Evolutionary conservation across 2,329 filamentous ascomycete genomes (phyloP).

Genomic region (Byssothecium circinans): DNA sequence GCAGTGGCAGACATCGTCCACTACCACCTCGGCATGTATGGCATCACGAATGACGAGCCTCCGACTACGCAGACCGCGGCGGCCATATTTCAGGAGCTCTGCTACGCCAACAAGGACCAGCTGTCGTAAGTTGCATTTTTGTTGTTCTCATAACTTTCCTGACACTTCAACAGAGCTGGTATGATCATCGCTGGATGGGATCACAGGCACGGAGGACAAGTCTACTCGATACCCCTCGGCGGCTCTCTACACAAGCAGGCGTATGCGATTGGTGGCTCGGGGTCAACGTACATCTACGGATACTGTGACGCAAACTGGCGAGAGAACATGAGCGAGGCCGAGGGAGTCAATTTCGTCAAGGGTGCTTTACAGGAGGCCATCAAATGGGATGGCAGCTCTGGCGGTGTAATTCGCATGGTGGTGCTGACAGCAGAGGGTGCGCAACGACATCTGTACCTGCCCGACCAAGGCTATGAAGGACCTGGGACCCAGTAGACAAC

Average conservation of each 20-base stretch:
- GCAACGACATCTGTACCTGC: conserved; percentile 91
- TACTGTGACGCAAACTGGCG: conserved; percentile 97
- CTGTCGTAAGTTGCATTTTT: conserved; percentile 65
- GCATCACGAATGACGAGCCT: conserved; percentile 82
- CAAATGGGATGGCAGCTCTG: conserved; percentile 99
- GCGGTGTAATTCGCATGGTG: conserved; percentile 97
- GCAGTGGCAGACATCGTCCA: conserved; percentile 97
- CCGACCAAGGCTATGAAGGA: conserved; percentile 79
- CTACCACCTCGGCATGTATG: conserved; percentile 92
- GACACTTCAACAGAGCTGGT: conserved; percentile 67
- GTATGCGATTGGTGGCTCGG: conserved; percentile 93
- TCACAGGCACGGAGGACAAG: conserved; percentile 89
- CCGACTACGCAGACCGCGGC: conserved; percentile 95
- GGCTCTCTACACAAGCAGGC: conserved; percentile 97
- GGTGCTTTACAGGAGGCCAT: conserved; percentile 89
- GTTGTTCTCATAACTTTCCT: conserved; percentile 9
- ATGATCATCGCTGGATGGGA: conserved; percentile 99
- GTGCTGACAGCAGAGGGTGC: conserved; percentile 89
- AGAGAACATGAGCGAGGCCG: conserved; percentile 89
- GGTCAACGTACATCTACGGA: conserved; percentile 98
- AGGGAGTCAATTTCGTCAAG: conserved; percentile 92
- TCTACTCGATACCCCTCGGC: conserved; percentile 95
- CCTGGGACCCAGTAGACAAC: conserved; percentile 58
- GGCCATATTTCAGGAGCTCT: conserved; percentile 95
- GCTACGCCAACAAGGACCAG: conserved; percentile 95